Conservation (phyloP, 768 basidiomycete species). For the Mrakia blollopis region DNA sequence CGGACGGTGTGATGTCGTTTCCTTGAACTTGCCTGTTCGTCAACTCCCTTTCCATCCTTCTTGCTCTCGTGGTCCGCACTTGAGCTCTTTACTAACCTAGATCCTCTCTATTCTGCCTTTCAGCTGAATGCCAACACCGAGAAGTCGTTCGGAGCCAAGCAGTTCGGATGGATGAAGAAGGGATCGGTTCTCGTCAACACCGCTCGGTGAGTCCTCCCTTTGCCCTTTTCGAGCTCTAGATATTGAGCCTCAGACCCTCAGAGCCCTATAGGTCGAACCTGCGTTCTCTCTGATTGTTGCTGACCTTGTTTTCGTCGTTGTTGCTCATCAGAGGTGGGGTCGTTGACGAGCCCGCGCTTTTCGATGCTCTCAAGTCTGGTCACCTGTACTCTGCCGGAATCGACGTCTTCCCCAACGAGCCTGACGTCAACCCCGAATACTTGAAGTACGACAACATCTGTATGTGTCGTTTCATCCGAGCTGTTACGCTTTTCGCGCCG, state of each 20-base stretch:
- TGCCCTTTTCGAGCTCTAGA: neutral
- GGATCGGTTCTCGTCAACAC: constrained; percentile 33
- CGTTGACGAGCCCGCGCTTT: constrained; percentile 31
- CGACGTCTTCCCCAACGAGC: constrained; percentile 33
- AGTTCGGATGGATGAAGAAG: constrained; percentile 32
- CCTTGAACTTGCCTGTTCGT: constrained; percentile 66
- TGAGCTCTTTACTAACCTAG: neutral
- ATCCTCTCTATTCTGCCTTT: neutral
- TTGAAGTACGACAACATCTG: constrained; percentile 19
- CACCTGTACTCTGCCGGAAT: constrained; percentile 32
- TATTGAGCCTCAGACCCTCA: too few relatives aligned
- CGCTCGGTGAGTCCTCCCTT: constrained; percentile 20
- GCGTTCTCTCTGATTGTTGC: neutral
- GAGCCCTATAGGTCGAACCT: too few relatives aligned
- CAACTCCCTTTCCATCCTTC: too few relatives aligned
- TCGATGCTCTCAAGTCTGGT: constrained; percentile 27
- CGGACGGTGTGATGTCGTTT: constrained; percentile 69
- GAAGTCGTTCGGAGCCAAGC: constrained; percentile 33
- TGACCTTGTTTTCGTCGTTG: neutral
- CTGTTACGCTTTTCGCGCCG: too few relatives aligned
- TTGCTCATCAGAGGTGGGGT: constrained; percentile 26
- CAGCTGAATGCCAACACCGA: constrained; percentile 33
- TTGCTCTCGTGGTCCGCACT: too few relatives aligned
- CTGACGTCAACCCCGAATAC: constrained; percentile 19
- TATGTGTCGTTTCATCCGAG: neutral